phyloP scores from a whole-genome alignment of 345 rosid genomes.

The Ricinus communis region DNA sequence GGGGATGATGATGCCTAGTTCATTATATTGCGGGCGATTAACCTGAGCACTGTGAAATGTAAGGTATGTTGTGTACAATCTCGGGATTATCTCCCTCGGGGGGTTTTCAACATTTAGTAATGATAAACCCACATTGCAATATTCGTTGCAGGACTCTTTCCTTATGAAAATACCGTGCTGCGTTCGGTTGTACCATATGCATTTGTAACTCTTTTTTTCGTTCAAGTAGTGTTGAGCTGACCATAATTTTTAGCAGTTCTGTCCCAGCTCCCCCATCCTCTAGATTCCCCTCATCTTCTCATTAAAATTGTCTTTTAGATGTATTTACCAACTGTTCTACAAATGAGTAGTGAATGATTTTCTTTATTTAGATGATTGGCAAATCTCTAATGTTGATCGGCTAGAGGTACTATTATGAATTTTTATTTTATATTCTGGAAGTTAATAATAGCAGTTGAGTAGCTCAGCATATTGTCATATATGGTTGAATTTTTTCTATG shows the following conservation, averaged over 20 bases:
- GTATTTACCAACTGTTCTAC: constrained; percentile 23
- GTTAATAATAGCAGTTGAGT: not conserved
- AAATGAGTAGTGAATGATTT: constrained; percentile 24
- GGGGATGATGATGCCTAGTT: constrained; percentile 46
- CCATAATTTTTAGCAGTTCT: constrained; percentile 21
- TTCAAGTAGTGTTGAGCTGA: constrained; percentile 28
- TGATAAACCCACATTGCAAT: constrained; percentile 14
- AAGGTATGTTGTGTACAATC: constrained; percentile 24
- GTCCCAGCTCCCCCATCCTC: constrained; percentile 2
- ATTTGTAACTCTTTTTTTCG: constrained; percentile 21
- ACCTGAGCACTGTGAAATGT: constrained; percentile 6
- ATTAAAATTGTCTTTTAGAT: constrained; percentile 19
- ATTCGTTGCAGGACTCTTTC: constrained; percentile 21
- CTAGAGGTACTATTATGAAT: not conserved
- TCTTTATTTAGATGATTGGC: constrained; percentile 13
- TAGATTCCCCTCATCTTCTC: not conserved
- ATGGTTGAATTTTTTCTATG: constrained; percentile 1
- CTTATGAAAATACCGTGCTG: constrained; percentile 17
- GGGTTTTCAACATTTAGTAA: constrained; percentile 21
- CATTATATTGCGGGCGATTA: constrained; percentile 2
- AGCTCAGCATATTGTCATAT: not conserved
- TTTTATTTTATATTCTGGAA: not conserved
- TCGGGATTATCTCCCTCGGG: not conserved
- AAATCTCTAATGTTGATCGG: constrained; percentile 1
- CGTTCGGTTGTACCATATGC: constrained; percentile 41